Percentiles rank a stretch among this genome's conserved stretches.
These are phyloP conservation scores for Aspergillus aculeatus DNA, from an alignment of 2,329 filamentous ascomycete species.

Conservation along the genomic window DNA sequence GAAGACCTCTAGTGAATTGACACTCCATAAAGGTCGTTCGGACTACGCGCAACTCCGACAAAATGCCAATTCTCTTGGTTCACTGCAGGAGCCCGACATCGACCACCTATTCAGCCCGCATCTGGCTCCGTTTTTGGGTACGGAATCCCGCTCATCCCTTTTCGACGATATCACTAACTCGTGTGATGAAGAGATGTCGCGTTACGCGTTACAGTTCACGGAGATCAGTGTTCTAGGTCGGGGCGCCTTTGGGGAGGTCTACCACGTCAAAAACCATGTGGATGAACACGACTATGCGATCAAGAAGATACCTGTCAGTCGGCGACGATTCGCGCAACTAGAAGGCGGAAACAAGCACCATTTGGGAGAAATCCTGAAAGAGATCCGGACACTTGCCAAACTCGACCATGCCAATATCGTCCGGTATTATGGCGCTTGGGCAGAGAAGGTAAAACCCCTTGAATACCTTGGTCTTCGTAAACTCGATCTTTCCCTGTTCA, in stretches of 20 bases:
- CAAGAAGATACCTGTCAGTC: constrained; percentile 62
- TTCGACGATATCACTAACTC: constrained; percentile 26
- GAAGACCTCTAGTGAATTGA: background rate
- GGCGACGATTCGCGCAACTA: constrained; percentile 53
- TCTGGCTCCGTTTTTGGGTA: constrained; percentile 23
- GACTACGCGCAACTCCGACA: background rate
- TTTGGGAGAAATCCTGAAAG: constrained; percentile 57
- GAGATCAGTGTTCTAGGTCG: constrained; percentile 59
- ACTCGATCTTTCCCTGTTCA: background rate
- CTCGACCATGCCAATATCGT: constrained; percentile 67
- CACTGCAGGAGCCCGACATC: background rate
- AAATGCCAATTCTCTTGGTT: background rate
- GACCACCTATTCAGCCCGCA: constrained; percentile 7
- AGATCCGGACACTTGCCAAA: constrained; percentile 61
- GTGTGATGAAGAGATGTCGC: constrained; percentile 34
- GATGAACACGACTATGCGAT: constrained; percentile 64
- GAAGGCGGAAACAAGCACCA: constrained; percentile 53
- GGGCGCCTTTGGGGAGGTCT: constrained; percentile 66
- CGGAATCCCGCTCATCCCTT: constrained; percentile 27
- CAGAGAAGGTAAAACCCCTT: constrained; percentile 49
- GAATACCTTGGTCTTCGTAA: constrained; percentile 9
- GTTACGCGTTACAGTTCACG: constrained; percentile 52
- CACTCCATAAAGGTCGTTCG: background rate
- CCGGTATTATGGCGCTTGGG: constrained; percentile 65
- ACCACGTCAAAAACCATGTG: constrained; percentile 59